A percentile compares a stretch with the other conserved stretches of the same genome.
phyloP scores from a whole-genome alignment of 257 asterid genomes.

The Misopates orontium region DNA sequence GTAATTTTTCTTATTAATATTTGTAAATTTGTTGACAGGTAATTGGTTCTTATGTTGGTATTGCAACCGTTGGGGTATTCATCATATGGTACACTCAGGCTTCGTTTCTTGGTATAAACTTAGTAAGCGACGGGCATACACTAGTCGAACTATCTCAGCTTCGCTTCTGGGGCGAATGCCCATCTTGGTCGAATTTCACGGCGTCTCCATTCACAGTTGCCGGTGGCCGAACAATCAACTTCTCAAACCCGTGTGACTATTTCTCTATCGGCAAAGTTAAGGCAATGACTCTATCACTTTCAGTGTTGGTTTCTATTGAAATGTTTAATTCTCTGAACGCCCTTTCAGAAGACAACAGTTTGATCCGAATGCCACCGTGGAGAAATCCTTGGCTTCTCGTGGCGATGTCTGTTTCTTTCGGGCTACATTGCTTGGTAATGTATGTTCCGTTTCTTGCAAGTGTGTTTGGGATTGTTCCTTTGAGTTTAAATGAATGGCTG shows the following conservation, averaged over 20 bases:
- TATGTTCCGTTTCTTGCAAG: slow-evolving; percentile 68
- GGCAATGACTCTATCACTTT: slow-evolving; percentile 83
- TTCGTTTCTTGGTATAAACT: slow-evolving; percentile 69
- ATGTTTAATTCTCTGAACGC: slow-evolving; percentile 90
- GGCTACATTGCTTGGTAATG: slow-evolving; percentile 66
- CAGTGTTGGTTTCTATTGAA: slow-evolving; percentile 84
- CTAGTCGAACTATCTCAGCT: slow-evolving; percentile 76
- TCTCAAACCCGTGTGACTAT: slow-evolving; percentile 74
- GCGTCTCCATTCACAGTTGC: slow-evolving; percentile 63
- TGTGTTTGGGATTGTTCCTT: slow-evolving; percentile 71
- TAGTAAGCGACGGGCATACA: slow-evolving; percentile 71
- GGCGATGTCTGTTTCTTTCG: slow-evolving; percentile 69
- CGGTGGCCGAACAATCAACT: slow-evolving; percentile 51
- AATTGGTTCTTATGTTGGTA: slow-evolving; percentile 81
- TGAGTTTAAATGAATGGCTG: slow-evolving; percentile 66
- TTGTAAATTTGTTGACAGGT: slow-evolving; percentile 44
- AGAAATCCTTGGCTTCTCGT: slow-evolving; percentile 80
- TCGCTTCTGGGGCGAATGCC: slow-evolving; percentile 89
- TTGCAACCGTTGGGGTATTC: slow-evolving; percentile 90
- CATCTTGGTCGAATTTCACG: slow-evolving; percentile 70
- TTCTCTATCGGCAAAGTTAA: slow-evolving; percentile 74
- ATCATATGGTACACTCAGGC: slow-evolving; percentile 82
- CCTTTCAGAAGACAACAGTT: slow-evolving; percentile 86
- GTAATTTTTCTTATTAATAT: background rate
- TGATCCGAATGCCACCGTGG: slow-evolving; percentile 90